Percentiles rank a stretch among this genome's conserved stretches.
Evolutionary conservation across 345 rosid genomes (phyloP).

Genomic region (Moricandia arvensis): DNA sequence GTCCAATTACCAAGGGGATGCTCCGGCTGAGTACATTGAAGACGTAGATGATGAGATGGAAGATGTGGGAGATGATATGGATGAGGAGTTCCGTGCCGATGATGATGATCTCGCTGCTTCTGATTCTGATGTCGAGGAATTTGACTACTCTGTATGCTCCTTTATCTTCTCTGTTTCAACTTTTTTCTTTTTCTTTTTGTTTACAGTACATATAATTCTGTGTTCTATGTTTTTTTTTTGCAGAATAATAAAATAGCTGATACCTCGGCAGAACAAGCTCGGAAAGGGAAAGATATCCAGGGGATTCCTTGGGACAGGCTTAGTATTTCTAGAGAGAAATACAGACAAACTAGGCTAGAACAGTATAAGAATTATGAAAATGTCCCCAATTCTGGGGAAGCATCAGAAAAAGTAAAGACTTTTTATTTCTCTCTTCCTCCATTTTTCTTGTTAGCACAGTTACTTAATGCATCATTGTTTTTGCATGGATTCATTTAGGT

Average conservation of each 20-base stretch:
- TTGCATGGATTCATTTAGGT: constrained; percentile 37
- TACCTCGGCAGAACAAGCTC: constrained; percentile 82
- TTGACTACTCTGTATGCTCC: constrained; percentile 46
- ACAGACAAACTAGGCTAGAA: constrained; percentile 83
- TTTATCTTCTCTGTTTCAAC: constrained; percentile 25
- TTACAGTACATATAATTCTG: not conserved
- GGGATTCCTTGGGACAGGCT: constrained; percentile 97
- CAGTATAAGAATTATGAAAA: constrained; percentile 97
- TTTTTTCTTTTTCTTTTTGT: too few species aligned
- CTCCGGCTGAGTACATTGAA: constrained; percentile 55
- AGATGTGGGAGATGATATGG: constrained; percentile 58
- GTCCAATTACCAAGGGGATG: constrained; percentile 61
- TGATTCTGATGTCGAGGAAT: constrained; percentile 72
- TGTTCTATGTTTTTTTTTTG: constrained; percentile 27
- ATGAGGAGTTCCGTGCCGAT: constrained; percentile 50
- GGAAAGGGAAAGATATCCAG: constrained; percentile 89
- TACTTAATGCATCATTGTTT: not conserved
- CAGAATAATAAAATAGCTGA: constrained; percentile 61
- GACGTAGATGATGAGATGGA: constrained; percentile 67
- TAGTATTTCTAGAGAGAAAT: constrained; percentile 80
- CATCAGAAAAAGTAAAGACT: constrained; percentile 54
- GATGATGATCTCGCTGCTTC: constrained; percentile 53
- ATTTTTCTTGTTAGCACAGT: not conserved
- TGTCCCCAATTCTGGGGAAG: constrained; percentile 69
- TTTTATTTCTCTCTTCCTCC: not conserved